A percentile compares a stretch with the other conserved stretches of the same genome.
Evolutionary conservation across 2,329 filamentous ascomycete genomes (phyloP).

Genomic region (Fusarium sp.): DNA sequence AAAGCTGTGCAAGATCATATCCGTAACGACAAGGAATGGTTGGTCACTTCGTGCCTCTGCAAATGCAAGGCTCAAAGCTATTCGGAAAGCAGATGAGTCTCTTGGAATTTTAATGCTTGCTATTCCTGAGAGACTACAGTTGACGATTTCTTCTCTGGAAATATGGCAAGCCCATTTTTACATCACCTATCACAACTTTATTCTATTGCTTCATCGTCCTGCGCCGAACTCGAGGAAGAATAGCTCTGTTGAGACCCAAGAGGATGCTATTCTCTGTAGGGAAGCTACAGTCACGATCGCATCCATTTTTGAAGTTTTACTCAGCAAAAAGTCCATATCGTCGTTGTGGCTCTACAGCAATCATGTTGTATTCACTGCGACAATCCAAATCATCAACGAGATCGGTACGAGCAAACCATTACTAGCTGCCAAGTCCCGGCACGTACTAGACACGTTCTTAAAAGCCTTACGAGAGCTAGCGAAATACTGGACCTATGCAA

Average conservation of each 20-base stretch:
- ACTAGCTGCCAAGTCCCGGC: constrained; percentile 8
- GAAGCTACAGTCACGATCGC: constrained; percentile 9
- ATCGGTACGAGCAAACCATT: background rate
- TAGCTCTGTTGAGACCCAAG: background rate
- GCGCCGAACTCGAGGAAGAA: background rate
- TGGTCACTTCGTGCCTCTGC: constrained; percentile 8
- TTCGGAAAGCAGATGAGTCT: constrained; percentile 1
- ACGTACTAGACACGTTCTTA: background rate
- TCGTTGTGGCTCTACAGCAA: constrained; percentile 23
- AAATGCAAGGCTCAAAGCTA: background rate
- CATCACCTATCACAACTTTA: constrained; percentile 10
- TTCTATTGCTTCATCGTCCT: constrained; percentile 10
- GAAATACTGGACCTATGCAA: constrained; percentile 19
- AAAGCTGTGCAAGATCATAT: constrained; percentile 18
- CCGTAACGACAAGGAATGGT: background rate
- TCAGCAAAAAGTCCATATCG: background rate
- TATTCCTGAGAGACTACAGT: background rate
- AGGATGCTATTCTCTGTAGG: constrained; percentile 8
- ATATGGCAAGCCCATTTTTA: constrained; percentile 12
- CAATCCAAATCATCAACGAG: constrained; percentile 15
- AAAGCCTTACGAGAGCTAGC: background rate
- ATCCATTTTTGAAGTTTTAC: constrained; percentile 11
- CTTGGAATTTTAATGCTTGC: background rate
- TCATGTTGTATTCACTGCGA: constrained; percentile 16
- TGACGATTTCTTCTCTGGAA: background rate